phyloP scores from a whole-genome alignment of 306 rosid species.

The Elaeagnus macrophylla region DNA sequence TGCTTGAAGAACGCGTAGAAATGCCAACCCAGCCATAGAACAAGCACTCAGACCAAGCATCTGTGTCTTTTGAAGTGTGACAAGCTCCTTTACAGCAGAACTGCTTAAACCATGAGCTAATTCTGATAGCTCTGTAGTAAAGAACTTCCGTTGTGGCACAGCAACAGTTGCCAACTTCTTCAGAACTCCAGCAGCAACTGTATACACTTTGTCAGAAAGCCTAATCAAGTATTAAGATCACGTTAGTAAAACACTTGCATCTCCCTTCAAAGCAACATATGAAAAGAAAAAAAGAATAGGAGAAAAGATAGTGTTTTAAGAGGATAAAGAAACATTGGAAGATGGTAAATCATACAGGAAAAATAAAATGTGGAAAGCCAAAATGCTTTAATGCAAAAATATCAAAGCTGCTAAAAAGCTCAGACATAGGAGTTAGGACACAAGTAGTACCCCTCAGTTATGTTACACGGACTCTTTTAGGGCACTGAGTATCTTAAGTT shows the following conservation, averaged over 20 bases:
- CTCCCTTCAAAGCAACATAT: not conserved
- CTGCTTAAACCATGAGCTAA: constrained; percentile 71
- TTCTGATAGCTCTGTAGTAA: constrained; percentile 61
- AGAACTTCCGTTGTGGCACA: constrained; percentile 66
- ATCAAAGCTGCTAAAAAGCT: no score
- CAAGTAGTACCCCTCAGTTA: no score
- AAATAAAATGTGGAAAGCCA: no score
- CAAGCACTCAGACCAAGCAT: constrained; percentile 96
- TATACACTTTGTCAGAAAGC: constrained; percentile 92
- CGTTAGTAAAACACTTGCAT: constrained; percentile 21
- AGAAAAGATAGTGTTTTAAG: no score
- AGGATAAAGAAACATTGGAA: no score
- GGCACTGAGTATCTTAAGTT: no score
- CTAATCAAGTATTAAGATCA: constrained; percentile 35
- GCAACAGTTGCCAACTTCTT: constrained; percentile 77
- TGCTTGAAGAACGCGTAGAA: constrained; percentile 82
- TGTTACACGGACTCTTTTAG: no score
- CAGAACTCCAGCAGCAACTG: constrained; percentile 80
- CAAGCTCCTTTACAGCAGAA: constrained; percentile 85
- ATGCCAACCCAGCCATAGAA: constrained; percentile 96
- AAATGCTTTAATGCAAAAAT: no score
- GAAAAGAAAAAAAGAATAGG: not conserved
- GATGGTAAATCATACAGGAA: no score
- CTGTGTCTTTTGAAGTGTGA: constrained; percentile 76
- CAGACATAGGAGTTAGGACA: no score